phyloP scores from a whole-genome alignment of 371 early-diverging fungal species.

The Parasitella parasitica region DNA sequence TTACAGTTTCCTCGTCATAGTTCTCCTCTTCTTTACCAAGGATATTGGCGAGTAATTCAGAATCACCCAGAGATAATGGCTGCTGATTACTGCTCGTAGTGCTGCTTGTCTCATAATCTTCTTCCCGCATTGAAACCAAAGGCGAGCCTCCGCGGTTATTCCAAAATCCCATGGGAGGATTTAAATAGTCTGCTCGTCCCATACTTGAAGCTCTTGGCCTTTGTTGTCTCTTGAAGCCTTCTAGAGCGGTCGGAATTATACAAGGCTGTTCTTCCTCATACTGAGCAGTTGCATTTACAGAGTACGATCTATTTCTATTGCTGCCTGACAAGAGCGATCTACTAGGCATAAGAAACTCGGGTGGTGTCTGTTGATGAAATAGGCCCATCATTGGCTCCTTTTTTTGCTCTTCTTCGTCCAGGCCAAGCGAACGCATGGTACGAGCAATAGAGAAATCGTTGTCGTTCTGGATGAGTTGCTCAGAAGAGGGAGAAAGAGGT shows the following conservation, averaged over 20 bases:
- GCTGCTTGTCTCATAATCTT: constrained; percentile 16
- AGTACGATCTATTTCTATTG: constrained; percentile 68
- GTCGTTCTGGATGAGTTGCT: constrained; percentile 58
- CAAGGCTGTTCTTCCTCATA: constrained; percentile 32
- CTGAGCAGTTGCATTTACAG: constrained; percentile 67
- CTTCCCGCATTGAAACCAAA: constrained; percentile 40
- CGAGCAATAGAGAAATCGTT: constrained; percentile 67
- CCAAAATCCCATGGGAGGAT: constrained; percentile 19
- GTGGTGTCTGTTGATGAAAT: constrained; percentile 36
- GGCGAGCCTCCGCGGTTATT: constrained; percentile 42
- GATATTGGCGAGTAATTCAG: constrained; percentile 49
- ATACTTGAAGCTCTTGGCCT: constrained; percentile 65
- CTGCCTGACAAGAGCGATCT: constrained; percentile 44
- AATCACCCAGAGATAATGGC: constrained; percentile 48
- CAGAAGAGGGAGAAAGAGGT: constrained; percentile 55
- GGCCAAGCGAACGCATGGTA: constrained; percentile 73
- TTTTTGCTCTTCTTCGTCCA: constrained; percentile 63
- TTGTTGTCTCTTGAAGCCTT: constrained; percentile 46
- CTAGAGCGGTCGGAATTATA: constrained; percentile 31
- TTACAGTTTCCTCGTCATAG: not conserved
- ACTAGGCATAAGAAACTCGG: constrained; percentile 39
- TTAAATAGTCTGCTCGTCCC: constrained; percentile 52
- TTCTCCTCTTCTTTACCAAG: not conserved
- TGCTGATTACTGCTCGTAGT: constrained; percentile 1
- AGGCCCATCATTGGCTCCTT: constrained; percentile 3